Conservation (phyloP, 768 basidiomycete genomes). For the Coprinopsis strossmayeri region DNA sequence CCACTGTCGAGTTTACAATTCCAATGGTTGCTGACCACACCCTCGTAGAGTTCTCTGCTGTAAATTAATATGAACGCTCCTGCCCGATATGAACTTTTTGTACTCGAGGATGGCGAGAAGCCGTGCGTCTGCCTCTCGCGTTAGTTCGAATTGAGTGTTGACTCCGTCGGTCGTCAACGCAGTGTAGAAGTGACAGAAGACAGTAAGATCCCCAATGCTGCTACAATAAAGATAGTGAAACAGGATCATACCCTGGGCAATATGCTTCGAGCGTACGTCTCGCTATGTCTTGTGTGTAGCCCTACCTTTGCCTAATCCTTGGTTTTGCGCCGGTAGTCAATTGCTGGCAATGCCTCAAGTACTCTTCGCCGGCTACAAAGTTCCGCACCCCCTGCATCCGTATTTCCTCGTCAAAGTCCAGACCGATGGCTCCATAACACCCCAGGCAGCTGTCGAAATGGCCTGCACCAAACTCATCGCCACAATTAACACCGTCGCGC, state of each 20-base stretch:
- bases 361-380: slow-evolving; percentile 96
- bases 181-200: slow-evolving; percentile 92
- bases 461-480: slow-evolving; percentile 80
- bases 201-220: slow-evolving; percentile 96
- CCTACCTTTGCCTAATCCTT: too few relatives aligned
- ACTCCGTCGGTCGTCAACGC: slow-evolving; percentile 7
- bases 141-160: slow-evolving; percentile 11
- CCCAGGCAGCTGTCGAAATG: slow-evolving; percentile 74
- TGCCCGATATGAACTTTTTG: slow-evolving; percentile 85
- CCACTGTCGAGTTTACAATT: too few relatives aligned
- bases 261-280: slow-evolving; percentile 82
- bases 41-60: slow-evolving; percentile 12
- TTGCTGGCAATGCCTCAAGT: slow-evolving; percentile 82
- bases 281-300: too few relatives aligned
- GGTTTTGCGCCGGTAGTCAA: slow-evolving; percentile 77
- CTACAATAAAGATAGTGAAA: slow-evolving; percentile 89
- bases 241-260: slow-evolving; percentile 97
- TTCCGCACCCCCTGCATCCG: slow-evolving; percentile 93
- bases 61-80: slow-evolving; percentile 77
- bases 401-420: slow-evolving; percentile 94
- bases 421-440: slow-evolving; percentile 83
- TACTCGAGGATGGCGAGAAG: slow-evolving; percentile 91
- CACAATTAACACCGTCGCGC: slow-evolving; percentile 58
- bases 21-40: too few relatives aligned
- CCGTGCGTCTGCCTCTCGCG: slow-evolving; percentile 54